A percentile compares a stretch with the other conserved stretches of the same genome.
Evolutionary conservation across 495 filamentous ascomycete species (phyloP).

Genomic region (Xeromyces bisporus): DNA sequence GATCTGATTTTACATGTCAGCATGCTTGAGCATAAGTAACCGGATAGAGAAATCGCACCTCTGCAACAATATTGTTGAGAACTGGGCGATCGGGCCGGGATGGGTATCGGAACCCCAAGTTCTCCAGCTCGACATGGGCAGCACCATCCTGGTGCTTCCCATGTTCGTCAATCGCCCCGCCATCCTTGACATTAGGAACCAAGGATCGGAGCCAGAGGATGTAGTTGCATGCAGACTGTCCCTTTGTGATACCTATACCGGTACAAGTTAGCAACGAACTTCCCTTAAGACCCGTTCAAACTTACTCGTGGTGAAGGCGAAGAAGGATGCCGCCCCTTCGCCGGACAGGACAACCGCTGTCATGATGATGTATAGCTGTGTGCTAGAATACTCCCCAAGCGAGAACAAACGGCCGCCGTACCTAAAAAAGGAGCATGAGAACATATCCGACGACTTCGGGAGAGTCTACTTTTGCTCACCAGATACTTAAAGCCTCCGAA

Average conservation of each 20-base stretch:
- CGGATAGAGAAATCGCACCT: not conserved
- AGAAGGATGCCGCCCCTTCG: conserved; percentile 29
- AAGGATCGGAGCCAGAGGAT: conserved; percentile 26
- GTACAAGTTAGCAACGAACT: not conserved
- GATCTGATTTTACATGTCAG: conserved; percentile 14
- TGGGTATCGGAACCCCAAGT: conserved; percentile 5
- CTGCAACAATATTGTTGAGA: conserved; percentile 3
- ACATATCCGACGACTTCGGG: too few species aligned
- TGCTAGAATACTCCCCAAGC: conserved; percentile 4
- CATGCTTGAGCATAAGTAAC: not conserved
- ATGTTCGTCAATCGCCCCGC: conserved; percentile 5
- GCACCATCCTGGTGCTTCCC: conserved; percentile 5
- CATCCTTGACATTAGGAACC: conserved; percentile 16
- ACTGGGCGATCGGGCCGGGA: conserved; percentile 5
- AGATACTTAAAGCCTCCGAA: conserved; percentile 31
- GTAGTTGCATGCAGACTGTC: conserved; percentile 26
- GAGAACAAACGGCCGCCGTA: conserved; percentile 1
- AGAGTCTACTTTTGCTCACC: too few species aligned
- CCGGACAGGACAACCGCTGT: conserved; percentile 34
- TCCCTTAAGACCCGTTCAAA: too few species aligned
- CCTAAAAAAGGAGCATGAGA: conserved; percentile 20
- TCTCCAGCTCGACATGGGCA: not conserved
- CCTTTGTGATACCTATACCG: conserved; percentile 28
- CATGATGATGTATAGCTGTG: conserved; percentile 34
- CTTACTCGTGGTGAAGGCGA: conserved; percentile 19